These are phyloP conservation scores for Aeschynomene evenia DNA, from an alignment of 306 rosid genomes.

Conservation along the genomic window DNA sequence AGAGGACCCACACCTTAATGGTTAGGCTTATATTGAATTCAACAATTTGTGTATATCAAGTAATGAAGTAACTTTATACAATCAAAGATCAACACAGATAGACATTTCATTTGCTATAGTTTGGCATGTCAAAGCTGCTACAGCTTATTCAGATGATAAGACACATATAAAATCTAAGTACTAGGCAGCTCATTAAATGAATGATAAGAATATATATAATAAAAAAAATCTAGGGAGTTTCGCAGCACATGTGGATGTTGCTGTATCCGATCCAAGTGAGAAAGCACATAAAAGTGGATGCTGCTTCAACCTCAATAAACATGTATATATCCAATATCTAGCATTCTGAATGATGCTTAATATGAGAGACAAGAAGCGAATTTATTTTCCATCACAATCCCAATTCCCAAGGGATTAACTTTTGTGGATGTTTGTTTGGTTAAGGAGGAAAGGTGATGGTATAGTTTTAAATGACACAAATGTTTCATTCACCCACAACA, in stretches of 20 bases:
- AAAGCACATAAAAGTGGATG: not conserved
- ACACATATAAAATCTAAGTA: not conserved
- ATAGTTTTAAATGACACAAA: conserved; percentile 2
- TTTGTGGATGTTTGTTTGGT: no score
- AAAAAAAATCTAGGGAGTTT: not conserved
- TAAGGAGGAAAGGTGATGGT: no score
- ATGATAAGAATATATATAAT: not conserved
- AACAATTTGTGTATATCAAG: not conserved
- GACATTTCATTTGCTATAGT: not conserved
- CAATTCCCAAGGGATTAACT: not conserved
- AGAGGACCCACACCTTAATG: not conserved
- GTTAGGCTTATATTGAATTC: not conserved
- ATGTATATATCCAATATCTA: not conserved
- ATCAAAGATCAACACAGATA: not conserved
- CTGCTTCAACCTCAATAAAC: not conserved
- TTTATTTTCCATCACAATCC: not conserved
- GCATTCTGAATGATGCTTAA: not conserved
- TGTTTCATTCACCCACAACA: not conserved
- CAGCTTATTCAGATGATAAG: conserved; percentile 5
- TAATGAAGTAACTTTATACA: not conserved
- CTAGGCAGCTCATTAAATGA: not conserved
- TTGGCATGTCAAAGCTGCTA: not conserved
- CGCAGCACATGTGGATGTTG: not conserved
- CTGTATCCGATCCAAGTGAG: not conserved
- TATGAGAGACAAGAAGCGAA: not conserved